These are phyloP conservation scores for Lavandula angustifolia DNA, from an alignment of 257 asterid genomes.

Conservation along the genomic window DNA sequence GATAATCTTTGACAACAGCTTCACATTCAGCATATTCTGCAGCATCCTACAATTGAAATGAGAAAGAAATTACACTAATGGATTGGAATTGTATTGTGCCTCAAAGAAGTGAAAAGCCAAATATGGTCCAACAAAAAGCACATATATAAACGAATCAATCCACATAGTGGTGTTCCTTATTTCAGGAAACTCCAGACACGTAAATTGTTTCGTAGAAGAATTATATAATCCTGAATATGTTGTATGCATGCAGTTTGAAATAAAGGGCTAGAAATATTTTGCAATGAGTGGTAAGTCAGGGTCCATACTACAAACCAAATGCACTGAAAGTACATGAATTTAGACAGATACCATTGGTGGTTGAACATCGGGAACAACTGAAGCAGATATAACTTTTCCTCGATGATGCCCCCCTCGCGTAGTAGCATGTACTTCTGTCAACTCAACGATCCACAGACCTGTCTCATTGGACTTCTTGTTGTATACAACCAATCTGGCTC, in stretches of 20 bases:
- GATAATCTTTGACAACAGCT: slow-evolving; percentile 84
- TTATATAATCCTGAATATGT: no score
- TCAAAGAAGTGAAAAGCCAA: slow-evolving; percentile 1
- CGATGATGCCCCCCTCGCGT: slow-evolving; percentile 96
- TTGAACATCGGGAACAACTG: slow-evolving; percentile 83
- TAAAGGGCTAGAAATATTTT: background rate
- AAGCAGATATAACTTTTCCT: slow-evolving; percentile 85
- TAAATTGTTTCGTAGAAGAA: background rate
- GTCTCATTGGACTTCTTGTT: slow-evolving; percentile 90
- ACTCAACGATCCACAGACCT: slow-evolving; percentile 91
- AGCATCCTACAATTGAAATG: slow-evolving; percentile 66
- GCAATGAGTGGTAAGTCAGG: slow-evolving; percentile 5
- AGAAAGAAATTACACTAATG: background rate
- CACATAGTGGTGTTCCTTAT: slow-evolving; percentile 13
- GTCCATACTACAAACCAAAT: slow-evolving; percentile 16
- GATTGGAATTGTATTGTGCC: slow-evolving; percentile 11
- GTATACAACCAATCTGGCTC: slow-evolving; percentile 84
- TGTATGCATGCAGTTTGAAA: background rate
- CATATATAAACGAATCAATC: background rate
- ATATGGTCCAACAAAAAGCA: slow-evolving; percentile 6
- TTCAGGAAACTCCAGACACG: background rate
- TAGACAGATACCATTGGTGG: slow-evolving; percentile 79
- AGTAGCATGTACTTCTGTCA: slow-evolving; percentile 91
- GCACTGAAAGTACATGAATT: slow-evolving; percentile 1
- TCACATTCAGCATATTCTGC: slow-evolving; percentile 98